Evolutionary conservation across 1,284 basidiomycete genomes (phyloP), one percentile per base, ranked within the genome.

Genomic region (Grifola frondosa): DNA sequence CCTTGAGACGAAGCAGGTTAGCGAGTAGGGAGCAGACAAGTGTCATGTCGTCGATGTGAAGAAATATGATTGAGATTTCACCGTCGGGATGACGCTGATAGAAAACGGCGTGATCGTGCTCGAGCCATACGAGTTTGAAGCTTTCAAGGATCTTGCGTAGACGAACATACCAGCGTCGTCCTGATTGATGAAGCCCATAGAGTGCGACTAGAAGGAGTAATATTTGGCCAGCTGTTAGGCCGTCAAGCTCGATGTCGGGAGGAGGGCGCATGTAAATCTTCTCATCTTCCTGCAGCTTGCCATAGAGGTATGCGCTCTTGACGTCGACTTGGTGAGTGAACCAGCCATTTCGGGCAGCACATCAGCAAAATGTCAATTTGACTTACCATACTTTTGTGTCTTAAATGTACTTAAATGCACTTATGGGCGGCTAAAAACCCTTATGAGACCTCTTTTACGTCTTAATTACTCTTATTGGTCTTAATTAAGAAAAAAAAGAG

Each of bases 281-380:
- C 22, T 66, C 58, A 1, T 54, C 54, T 41, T 67, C 63, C 10
- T 62, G n/a, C 13, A 71, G 61, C 37, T 63, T 46, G 0, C 60
- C 61, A 51, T 71, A 66, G 1, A 69, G 58, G 42, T 65, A 75
- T 0, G 68, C 69, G 0, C 56, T 54, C 20, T 65, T 64, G 42
- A 75, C 55, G 44, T 75, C 65, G 10, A 72, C 61, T 40, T 73
- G 70, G 35, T 69, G 49, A 12, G 67, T 44, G 7, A 57, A 47
- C 42, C 52, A 56, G 39, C 57, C 52, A 2, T 48, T 29, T 5
- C 22, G 30, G 1, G 64, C 62, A 6, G 62, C 63, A 0, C n/a
- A n/a, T n/a, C n/a, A 68, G n/a, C n/a, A n/a, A n/a, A n/a, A n/a
- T n/a, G n/a, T n/a, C n/a, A n/a, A n/a, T n/a, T n/a, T n/a, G n/a